These are phyloP conservation scores for Rutidosis leptorrhynchoides DNA, from an alignment of 129 eudicot genomes.

Conservation along the genomic window DNA sequence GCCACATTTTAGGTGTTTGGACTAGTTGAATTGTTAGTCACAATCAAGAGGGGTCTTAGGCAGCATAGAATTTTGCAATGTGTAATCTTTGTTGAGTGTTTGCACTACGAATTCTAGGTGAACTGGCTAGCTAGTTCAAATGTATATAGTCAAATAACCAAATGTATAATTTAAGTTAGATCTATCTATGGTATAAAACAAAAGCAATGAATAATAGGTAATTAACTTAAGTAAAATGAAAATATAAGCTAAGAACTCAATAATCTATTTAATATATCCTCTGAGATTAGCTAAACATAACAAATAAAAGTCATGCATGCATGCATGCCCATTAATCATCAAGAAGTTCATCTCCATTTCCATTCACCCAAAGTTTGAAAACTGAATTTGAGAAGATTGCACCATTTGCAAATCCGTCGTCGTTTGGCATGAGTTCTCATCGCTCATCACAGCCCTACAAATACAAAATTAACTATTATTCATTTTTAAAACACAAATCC, in stretches of 20 bases:
- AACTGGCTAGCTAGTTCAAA: no score
- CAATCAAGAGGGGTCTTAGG: no score
- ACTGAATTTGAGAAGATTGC: constrained; percentile 72
- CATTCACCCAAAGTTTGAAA: constrained; percentile 52
- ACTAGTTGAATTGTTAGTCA: no score
- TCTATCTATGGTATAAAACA: not conserved
- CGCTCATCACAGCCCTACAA: constrained; percentile 58
- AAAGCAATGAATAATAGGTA: not conserved
- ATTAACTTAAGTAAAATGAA: not conserved
- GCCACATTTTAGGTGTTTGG: no score
- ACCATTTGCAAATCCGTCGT: constrained; percentile 69
- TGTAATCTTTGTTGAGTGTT: no score
- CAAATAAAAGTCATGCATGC: constrained; percentile 22
- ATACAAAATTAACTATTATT: not conserved
- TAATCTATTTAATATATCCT: constrained; percentile 30
- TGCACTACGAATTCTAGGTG: no score
- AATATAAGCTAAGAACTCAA: constrained; percentile 7
- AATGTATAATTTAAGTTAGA: no score
- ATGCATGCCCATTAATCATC: constrained; percentile 2
- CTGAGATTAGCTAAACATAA: constrained; percentile 21
- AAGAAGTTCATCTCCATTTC: constrained; percentile 25
- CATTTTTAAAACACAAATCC: no score
- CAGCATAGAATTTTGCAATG: no score
- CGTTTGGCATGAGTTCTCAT: constrained; percentile 76
- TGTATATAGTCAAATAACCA: no score